Conservation (phyloP, 768 basidiomycete species). For the Lanmaoa rubissima region DNA sequence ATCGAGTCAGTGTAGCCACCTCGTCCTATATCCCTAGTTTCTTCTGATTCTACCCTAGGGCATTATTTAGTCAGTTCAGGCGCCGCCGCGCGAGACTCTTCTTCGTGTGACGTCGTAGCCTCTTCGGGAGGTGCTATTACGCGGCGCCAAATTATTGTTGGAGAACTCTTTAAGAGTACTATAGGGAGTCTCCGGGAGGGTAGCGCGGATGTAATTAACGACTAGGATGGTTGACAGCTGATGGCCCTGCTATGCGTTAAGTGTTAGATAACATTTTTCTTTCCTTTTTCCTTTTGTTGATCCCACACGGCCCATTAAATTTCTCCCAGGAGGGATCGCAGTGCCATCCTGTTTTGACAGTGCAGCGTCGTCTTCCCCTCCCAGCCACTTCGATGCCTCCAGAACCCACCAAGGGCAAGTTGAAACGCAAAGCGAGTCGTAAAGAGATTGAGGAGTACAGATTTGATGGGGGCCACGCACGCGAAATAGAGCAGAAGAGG, state of each 20-base stretch:
- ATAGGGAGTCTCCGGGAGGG: not conserved
- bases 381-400: constrained; percentile 45
- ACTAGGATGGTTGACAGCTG: not conserved
- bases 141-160: not conserved
- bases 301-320: constrained; percentile 14
- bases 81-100: no score
- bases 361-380: constrained; percentile 4
- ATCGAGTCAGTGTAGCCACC: no score
- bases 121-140: not conserved
- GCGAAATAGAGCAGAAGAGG: constrained; percentile 74
- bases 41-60: no score
- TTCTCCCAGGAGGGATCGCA: constrained; percentile 24
- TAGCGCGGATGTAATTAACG: not conserved
- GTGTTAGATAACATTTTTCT: not conserved
- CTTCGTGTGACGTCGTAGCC: no score
- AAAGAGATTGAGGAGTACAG: constrained; percentile 51
- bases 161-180: not conserved
- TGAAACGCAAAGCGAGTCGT: constrained; percentile 48
- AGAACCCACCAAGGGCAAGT: constrained; percentile 50
- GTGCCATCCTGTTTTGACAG: constrained; percentile 5
- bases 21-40: no score
- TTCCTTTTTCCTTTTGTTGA: not conserved
- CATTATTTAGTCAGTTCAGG: no score
- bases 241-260: constrained; percentile 7
- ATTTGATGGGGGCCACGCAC: constrained; percentile 52